These are phyloP conservation scores for Wickerhamiella cacticola DNA, from an alignment of 805 yeast genomes.

Conservation along the genomic window DNA sequence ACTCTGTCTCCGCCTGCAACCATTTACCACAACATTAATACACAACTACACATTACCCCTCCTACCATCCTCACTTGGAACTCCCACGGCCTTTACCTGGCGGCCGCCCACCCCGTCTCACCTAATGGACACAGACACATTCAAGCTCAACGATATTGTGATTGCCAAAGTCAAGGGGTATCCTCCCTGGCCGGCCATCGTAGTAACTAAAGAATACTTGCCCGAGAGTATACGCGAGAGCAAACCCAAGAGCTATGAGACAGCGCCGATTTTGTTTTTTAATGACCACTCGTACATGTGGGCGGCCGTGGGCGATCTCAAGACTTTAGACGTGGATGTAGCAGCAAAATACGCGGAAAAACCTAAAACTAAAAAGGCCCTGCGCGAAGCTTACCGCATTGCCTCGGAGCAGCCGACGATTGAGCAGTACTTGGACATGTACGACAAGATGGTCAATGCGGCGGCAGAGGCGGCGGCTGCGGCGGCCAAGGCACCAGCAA, in stretches of 20 bases:
- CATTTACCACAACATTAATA: no score
- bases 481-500: no score
- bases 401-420: constrained; percentile 21
- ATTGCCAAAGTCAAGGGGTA: constrained; percentile 71
- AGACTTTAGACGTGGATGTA: constrained; percentile 14
- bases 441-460: no score
- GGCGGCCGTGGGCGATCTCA: constrained; percentile 33
- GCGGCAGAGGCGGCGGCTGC: no score
- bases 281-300: constrained; percentile 60
- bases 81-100: neutral
- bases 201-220: constrained; percentile 46
- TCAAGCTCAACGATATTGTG: constrained; percentile 30
- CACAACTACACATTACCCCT: no score
- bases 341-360: constrained; percentile 17
- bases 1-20: no score
- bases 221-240: constrained; percentile 44
- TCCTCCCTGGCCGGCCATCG: constrained; percentile 82
- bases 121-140: neutral
- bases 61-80: no score
- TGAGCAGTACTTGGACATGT: constrained; percentile 14
- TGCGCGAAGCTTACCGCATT: constrained; percentile 21
- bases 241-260: constrained; percentile 36
- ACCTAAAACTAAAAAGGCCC: constrained; percentile 16
- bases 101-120: neutral
- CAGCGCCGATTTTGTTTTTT: constrained; percentile 48